Evolutionary conservation across 352 stramenopile genomes (phyloP).

Genomic region (Pythium aquatile): DNA sequence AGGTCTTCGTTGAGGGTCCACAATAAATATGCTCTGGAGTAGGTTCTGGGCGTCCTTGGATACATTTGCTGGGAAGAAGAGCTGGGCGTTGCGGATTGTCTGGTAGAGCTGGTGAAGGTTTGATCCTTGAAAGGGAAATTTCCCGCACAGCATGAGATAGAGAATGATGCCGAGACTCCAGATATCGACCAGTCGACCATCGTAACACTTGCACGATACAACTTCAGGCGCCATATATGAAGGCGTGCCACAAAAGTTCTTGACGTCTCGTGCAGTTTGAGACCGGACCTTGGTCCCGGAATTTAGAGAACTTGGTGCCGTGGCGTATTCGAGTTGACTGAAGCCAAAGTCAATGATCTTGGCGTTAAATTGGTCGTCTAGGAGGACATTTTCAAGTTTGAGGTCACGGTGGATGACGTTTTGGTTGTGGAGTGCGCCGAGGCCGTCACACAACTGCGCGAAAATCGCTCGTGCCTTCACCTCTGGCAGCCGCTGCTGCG

Average conservation of each 20-base stretch:
- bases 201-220: slow-evolving; percentile 49
- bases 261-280: slow-evolving; percentile 30
- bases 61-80: slow-evolving; percentile 26
- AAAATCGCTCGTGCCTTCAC: slow-evolving; percentile 40
- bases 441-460: slow-evolving; percentile 31
- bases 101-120: slow-evolving; percentile 52
- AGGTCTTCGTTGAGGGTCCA: slow-evolving; percentile 43
- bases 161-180: slow-evolving; percentile 64
- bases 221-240: slow-evolving; percentile 84
- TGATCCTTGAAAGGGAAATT: slow-evolving; percentile 81
- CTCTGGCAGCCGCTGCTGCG: slow-evolving; percentile 40
- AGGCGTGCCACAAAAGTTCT: slow-evolving; percentile 76
- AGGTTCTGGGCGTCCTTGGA: slow-evolving; percentile 42
- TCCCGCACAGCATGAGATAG: slow-evolving; percentile 45
- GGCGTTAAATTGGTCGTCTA: slow-evolving; percentile 35
- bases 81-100: slow-evolving; percentile 27
- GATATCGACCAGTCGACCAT: slow-evolving; percentile 47
- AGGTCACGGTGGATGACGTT: slow-evolving; percentile 68
- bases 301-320: not conserved
- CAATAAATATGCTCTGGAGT: slow-evolving; percentile 41
- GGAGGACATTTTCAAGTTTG: slow-evolving; percentile 75
- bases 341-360: slow-evolving; percentile 76
- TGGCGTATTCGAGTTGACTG: slow-evolving; percentile 43
- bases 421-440: slow-evolving; percentile 49
- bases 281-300: not conserved